phyloP scores from a whole-genome alignment of 192 early-diverging fungal species.

The Powellomyces hirtus region DNA sequence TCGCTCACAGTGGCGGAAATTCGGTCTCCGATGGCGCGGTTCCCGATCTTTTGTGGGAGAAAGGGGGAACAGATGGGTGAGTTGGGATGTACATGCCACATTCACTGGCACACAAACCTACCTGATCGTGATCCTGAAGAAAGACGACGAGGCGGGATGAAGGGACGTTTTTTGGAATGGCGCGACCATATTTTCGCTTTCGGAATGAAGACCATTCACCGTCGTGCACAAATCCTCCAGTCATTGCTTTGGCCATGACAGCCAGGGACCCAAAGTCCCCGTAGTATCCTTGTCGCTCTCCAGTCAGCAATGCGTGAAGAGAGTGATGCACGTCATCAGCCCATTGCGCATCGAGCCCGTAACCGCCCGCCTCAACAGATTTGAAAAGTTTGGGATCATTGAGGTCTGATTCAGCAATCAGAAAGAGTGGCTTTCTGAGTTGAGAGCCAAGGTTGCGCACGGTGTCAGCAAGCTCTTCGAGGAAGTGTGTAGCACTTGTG shows the following conservation, averaged over 20 bases:
- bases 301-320: conserved; percentile 23
- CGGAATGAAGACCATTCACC: conserved; percentile 31
- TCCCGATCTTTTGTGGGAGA: conserved; percentile 19
- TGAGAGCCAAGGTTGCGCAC: conserved; percentile 28
- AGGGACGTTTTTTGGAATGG: conserved; percentile 21
- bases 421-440: conserved; percentile 27
- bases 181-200: conserved; percentile 24
- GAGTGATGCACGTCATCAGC: conserved; percentile 35
- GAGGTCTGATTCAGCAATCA: conserved; percentile 32
- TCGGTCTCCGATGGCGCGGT: conserved; percentile 32
- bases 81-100: background rate
- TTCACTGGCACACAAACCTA: no score
- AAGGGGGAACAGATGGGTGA: background rate
- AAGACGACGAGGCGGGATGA: conserved; percentile 28
- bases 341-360: conserved; percentile 34
- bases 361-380: conserved; percentile 23
- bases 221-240: conserved; percentile 30
- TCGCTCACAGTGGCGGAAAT: conserved; percentile 15
- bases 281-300: conserved; percentile 32
- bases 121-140: conserved; percentile 33
- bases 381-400: conserved; percentile 31
- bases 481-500: conserved; percentile 26
- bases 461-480: conserved; percentile 17
- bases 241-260: conserved; percentile 30
- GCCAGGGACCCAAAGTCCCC: conserved; percentile 29